Evolutionary conservation across 2,329 filamentous ascomycete genomes (phyloP).

Genomic region (Aureobasidium pullulans): DNA sequence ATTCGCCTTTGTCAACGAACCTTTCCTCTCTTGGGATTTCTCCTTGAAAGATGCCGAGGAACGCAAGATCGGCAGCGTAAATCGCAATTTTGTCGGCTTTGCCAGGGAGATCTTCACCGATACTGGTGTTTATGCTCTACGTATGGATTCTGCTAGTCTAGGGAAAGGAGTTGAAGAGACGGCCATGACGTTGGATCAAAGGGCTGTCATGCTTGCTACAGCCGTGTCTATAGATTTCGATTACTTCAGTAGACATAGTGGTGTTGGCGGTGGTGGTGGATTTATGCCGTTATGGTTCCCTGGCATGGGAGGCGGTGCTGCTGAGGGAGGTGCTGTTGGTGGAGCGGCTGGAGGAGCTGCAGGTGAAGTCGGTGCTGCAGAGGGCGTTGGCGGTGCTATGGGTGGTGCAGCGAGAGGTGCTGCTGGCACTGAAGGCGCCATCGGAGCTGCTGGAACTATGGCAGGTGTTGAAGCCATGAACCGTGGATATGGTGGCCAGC

Average conservation of each 20-base stretch:
- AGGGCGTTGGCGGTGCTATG: slow-evolving; percentile 28
- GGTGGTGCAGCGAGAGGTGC: slow-evolving; percentile 24
- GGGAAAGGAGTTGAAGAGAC: slow-evolving; percentile 19
- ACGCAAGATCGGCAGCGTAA: slow-evolving; percentile 52
- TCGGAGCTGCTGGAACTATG: slow-evolving; percentile 36
- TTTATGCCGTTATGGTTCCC: slow-evolving; percentile 49
- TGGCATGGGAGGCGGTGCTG: slow-evolving; percentile 28
- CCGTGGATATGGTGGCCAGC: slow-evolving; percentile 23
- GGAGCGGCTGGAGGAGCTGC: slow-evolving; percentile 29
- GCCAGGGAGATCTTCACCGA: slow-evolving; percentile 59
- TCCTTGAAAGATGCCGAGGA: slow-evolving; percentile 45
- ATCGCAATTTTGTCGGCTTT: slow-evolving; percentile 56
- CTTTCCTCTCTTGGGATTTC: slow-evolving; percentile 59
- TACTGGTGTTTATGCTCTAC: slow-evolving; percentile 56
- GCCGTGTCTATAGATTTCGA: slow-evolving; percentile 60
- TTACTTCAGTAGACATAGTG: slow-evolving; percentile 57
- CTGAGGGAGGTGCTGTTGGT: slow-evolving; percentile 32
- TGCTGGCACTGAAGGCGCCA: slow-evolving; percentile 29
- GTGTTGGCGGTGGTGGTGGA: slow-evolving; percentile 35
- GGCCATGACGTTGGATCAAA: slow-evolving; percentile 58
- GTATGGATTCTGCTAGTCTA: slow-evolving; percentile 53
- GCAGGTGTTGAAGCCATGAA: slow-evolving; percentile 59
- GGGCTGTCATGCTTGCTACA: slow-evolving; percentile 59
- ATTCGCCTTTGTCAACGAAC: slow-evolving; percentile 57
- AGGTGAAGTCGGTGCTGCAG: slow-evolving; percentile 22